phyloP scores from a whole-genome alignment of 1,284 basidiomycete species.

The Ganoderma multipileum region DNA sequence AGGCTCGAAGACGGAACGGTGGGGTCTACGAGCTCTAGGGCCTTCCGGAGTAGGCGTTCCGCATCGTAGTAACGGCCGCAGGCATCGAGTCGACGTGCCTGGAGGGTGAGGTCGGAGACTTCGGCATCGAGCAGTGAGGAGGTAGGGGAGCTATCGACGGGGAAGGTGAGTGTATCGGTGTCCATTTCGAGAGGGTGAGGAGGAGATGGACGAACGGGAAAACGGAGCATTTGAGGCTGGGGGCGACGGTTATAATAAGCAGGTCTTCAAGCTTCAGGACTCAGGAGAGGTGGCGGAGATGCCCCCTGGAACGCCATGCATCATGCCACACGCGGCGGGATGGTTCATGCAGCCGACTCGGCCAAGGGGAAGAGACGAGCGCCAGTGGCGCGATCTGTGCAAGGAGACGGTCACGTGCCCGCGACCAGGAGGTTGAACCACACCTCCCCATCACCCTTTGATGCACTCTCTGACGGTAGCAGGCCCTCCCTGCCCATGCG shows the following conservation, averaged over 20 bases:
- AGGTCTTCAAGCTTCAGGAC: neutral
- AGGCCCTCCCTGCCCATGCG: no score
- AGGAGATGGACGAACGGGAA: neutral
- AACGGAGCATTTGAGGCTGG: neutral
- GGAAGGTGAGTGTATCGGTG: neutral
- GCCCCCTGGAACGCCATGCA: conserved; percentile 1
- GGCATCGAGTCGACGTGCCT: conserved; percentile 33
- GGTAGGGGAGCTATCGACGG: conserved; percentile 1
- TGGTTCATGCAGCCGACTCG: neutral
- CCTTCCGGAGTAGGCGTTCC: conserved; percentile 37
- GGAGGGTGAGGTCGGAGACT: conserved; percentile 25
- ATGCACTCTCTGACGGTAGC: neutral
- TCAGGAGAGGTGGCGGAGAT: neutral
- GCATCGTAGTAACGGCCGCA: conserved; percentile 38
- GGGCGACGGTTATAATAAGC: neutral
- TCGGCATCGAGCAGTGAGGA: conserved; percentile 17
- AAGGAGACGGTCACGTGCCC: conserved; percentile 29
- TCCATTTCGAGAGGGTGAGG: neutral
- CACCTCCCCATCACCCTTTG: neutral
- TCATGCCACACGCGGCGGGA: neutral
- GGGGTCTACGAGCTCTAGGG: conserved; percentile 37
- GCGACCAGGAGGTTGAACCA: conserved; percentile 2
- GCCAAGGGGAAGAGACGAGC: conserved; percentile 4
- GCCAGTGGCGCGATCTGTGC: neutral
- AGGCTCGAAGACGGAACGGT: conserved; percentile 23